Base-by-base conservation (phyloP, 257 asterid species). In the Solanum chmielewskii region DNA sequence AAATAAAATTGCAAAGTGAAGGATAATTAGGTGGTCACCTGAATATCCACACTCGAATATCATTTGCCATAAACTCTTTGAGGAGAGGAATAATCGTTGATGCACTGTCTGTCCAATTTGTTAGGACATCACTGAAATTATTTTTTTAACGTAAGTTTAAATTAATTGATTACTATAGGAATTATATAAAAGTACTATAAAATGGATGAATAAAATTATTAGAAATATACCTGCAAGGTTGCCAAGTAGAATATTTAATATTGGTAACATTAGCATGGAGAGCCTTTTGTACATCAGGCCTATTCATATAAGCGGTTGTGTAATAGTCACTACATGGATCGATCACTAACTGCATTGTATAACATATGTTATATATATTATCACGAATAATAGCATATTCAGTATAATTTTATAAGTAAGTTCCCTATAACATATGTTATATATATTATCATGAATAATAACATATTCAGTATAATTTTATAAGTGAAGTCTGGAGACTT, bases 181-280 rank as follows among this genome's bases (percentile, higher is more conserved):
- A 23, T 62, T 56, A 56, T 56, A 60, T 60, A 62, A 62, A 62
- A 62, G 69, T 62, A 62, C 21, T 15, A 49, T 23, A 62, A 23
- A 23, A 62, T 62, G 6, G 69, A 2, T 4, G n/a, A 62, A 23
- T 62, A 45, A 29, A 20, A 52, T 3, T 16, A 45, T 27, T 10
- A 21, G 64, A 11, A 3, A 69, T 31, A 70, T 70, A 60, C 98
- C 97, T 95, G 98, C 98, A 95, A 42, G 96, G 92, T 33, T 90
- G 87, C 98, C 97, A 95, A 62, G 87, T 25, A 23, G 83, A 91
- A 77, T 94, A 92, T 39, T 88, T 60, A 62, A 94, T 18, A 5
- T 91, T 93, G 78, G 98, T 95, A 71, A 93, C 93, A 91, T 95
- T 95, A 60, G 98, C 98, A 93, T 95, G 97, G 52, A 95, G 92